A percentile compares a stretch with the other conserved stretches of the same genome.
Evolutionary conservation across 2,329 filamentous ascomycete species (phyloP).

Genomic region (Podosphaera leucotricha): DNA sequence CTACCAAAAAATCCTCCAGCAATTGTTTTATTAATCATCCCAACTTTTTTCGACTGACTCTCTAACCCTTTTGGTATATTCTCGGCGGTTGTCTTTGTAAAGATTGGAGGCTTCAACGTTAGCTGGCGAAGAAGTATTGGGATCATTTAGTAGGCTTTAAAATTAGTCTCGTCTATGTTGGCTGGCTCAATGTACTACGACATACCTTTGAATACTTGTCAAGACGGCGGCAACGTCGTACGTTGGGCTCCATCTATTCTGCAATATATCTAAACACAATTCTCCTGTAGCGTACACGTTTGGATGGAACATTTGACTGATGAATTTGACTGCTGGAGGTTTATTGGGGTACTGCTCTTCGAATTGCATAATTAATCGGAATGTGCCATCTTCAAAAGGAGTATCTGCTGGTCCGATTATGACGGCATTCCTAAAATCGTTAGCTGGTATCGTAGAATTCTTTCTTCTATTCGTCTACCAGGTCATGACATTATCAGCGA

Average conservation of each 20-base stretch:
- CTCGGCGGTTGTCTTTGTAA: conserved; percentile 93
- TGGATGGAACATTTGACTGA: conserved; percentile 97
- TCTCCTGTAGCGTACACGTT: conserved; percentile 97
- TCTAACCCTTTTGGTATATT: conserved; percentile 83
- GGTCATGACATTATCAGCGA: conserved; percentile 93
- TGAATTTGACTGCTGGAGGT: conserved; percentile 92
- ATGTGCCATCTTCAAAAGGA: conserved; percentile 94
- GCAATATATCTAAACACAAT: conserved; percentile 84
- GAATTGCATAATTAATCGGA: conserved; percentile 95
- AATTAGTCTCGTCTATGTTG: conserved; percentile 13
- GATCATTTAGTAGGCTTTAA: conserved; percentile 73
- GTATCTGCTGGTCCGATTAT: conserved; percentile 95
- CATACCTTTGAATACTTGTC: conserved; percentile 89
- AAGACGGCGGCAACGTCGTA: conserved; percentile 95
- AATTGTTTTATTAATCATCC: conserved; percentile 42
- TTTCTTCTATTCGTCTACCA: conserved; percentile 34
- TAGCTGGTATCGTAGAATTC: neutral
- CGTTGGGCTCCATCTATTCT: conserved; percentile 96
- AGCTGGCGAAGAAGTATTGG: conserved; percentile 92
- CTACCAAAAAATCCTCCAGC: neutral
- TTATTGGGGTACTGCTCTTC: conserved; percentile 99
- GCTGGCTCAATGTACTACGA: neutral
- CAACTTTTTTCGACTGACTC: conserved; percentile 99
- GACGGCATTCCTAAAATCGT: conserved; percentile 60
- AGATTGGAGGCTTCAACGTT: conserved; percentile 96